Percentiles rank a stretch among this genome's conserved stretches.
phyloP scores from a whole-genome alignment of 352 stramenopile genomes.

The Blastocystis sp. region DNA sequence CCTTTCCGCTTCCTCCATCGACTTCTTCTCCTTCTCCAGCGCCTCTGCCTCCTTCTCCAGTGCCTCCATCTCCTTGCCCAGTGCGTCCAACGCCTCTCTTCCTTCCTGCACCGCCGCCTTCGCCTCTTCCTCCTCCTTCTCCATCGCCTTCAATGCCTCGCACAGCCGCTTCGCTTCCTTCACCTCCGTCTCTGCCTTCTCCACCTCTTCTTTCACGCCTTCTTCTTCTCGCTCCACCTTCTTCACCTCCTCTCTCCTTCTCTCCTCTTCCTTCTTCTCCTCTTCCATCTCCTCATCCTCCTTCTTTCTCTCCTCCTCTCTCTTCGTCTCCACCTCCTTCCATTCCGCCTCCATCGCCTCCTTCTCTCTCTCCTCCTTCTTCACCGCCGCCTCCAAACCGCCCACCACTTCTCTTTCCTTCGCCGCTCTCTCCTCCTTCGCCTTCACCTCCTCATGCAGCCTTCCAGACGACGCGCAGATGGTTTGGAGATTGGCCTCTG shows the following conservation, averaged over 20 bases:
- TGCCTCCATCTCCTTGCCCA: neutral
- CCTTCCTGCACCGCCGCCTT: neutral
- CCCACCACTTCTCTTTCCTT: neutral
- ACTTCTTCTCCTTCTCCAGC: slow-evolving; percentile 9
- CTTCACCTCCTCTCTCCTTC: slow-evolving; percentile 7
- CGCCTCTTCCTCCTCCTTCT: neutral
- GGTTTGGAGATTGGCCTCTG: neutral
- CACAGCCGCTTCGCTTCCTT: neutral
- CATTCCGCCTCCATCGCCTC: neutral
- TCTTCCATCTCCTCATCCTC: neutral
- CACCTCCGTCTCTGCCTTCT: neutral
- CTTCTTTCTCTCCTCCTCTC: neutral
- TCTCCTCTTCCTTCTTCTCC: neutral
- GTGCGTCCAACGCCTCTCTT: neutral
- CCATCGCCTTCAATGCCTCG: neutral
- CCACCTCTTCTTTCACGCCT: neutral
- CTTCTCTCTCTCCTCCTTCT: neutral
- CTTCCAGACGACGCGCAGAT: neutral
- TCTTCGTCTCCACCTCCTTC: neutral
- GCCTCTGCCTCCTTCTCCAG: slow-evolving; percentile 1
- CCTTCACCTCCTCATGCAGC: neutral
- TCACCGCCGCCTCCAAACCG: neutral
- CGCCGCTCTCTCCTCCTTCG: neutral
- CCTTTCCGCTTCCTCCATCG: neutral
- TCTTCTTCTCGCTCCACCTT: neutral